Evolutionary conservation across 2,329 filamentous ascomycete genomes (phyloP).

Genomic region (Paecilomyces dactylethromorphus): DNA sequence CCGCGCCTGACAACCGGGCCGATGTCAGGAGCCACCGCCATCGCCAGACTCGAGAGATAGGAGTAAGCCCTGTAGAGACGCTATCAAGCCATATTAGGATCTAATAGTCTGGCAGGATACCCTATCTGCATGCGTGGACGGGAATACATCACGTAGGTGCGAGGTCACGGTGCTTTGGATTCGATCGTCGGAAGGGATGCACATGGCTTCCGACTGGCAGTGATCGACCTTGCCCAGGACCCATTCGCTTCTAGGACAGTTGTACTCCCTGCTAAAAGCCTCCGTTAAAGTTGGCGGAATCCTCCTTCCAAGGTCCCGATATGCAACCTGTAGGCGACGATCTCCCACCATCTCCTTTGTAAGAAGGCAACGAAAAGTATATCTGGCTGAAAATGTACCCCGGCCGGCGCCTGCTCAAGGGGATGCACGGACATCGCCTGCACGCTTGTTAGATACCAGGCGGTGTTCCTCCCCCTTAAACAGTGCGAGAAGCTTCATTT

Average conservation of each 20-base stretch:
- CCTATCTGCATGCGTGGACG: not conserved
- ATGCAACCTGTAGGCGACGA: not conserved
- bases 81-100: not conserved
- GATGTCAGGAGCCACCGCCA: not conserved
- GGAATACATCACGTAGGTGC: not conserved
- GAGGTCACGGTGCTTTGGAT: not conserved
- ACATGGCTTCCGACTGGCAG: not conserved
- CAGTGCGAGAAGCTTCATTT: not conserved
- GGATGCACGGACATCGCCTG: not conserved
- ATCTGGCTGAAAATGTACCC: not conserved
- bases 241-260: constrained; percentile 8
- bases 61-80: not conserved
- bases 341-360: not conserved
- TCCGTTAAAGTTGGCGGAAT: not conserved
- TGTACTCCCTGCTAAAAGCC: constrained; percentile 10
- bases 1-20: not conserved
- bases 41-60: not conserved
- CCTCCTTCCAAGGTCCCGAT: not conserved
- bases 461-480: not conserved
- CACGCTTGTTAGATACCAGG: not conserved
- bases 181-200: not conserved
- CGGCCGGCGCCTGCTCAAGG: not conserved
- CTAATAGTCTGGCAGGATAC: not conserved
- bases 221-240: not conserved
- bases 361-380: not conserved